phyloP scores from a whole-genome alignment of 345 rosid species.

The Euphorbia tirucalli region DNA sequence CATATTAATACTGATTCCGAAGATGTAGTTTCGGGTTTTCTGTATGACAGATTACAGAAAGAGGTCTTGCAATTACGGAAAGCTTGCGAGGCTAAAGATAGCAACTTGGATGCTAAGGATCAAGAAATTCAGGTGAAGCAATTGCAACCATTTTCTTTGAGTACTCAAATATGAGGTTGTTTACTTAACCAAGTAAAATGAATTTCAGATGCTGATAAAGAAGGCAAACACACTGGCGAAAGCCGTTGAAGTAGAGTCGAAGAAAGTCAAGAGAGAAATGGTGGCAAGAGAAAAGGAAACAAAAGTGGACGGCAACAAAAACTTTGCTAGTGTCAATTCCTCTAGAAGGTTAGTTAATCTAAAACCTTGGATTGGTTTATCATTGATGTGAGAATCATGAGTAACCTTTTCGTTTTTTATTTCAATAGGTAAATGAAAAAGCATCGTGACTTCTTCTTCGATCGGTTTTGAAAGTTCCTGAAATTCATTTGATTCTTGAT shows the following conservation, averaged over 20 bases:
- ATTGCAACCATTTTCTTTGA: not conserved
- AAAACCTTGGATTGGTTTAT: not conserved
- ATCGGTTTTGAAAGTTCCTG: constrained; percentile 15
- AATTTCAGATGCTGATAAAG: constrained; percentile 65
- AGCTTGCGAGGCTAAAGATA: constrained; percentile 60
- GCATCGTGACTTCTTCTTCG: constrained; percentile 23
- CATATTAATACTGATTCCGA: constrained; percentile 20
- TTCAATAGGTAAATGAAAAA: constrained; percentile 27
- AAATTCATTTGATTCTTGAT: constrained; percentile 34
- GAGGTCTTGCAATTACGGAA: constrained; percentile 72
- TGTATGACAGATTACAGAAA: constrained; percentile 85
- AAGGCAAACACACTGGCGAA: constrained; percentile 73
- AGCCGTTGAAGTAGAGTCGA: constrained; percentile 74
- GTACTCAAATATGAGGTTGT: not conserved
- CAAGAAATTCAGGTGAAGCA: constrained; percentile 71
- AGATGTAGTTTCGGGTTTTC: constrained; percentile 78
- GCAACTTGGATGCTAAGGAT: constrained; percentile 53
- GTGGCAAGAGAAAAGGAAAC: constrained; percentile 63
- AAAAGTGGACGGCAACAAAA: constrained; percentile 39
- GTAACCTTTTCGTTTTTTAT: constrained; percentile 1
- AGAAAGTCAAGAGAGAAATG: constrained; percentile 74
- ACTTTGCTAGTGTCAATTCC: constrained; percentile 23
- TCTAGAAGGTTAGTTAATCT: constrained; percentile 29
- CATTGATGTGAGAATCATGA: not conserved
- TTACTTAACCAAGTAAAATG: constrained; percentile 2